Base-by-base conservation (phyloP, 768 basidiomycete species). In the Boletus reticuloceps region DNA sequence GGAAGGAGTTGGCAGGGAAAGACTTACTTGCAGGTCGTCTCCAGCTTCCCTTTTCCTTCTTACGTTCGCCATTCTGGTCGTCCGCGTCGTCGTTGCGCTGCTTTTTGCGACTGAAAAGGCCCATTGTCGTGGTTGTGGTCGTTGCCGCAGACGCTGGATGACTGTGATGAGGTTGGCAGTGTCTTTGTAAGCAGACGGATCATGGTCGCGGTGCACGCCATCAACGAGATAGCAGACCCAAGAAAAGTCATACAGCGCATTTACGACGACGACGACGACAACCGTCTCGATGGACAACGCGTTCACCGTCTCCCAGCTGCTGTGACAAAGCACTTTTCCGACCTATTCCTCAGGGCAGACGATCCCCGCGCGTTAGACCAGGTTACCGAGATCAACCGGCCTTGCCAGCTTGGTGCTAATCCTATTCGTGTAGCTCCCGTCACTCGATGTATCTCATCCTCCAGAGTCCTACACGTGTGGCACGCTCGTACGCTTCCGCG, bases 41-140 rank as follows among this genome's bases (percentile, higher is more conserved):
- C 92, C 91, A 94, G 64, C 81, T 85, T 50, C 86, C 86, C 77
- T 94, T 94, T 63, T 91, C 88, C 75, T 89, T 91, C 75, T 85
- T 86, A 47, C 76, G 74, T 50, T 83, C 82, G 22, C 71, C 69
- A 3, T 75, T 71, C 47, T 74, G 74, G 64, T 80, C 79, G 41
- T 68, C 70, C 0, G 52, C 46, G 48, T 73, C 67, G 54, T 71
- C 72, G 32, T 58, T 65, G 50, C 62, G 69, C 53, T 59, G 69
- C 50, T 72, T 78, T 68, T 78, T 84, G 64, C 84, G 77, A 58
- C 69, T 84, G 74, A 86, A 85, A 38, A 85, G 74, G 50, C 75
- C 78, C 84, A 86, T 84, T 42, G 62, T 59, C 36, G 64, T 54
- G 19, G 62, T 42, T 22, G 64, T 61, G 16, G 58, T 60, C 47